A percentile compares a stretch with the other conserved stretches of the same genome.
Conservation (phyloP, 129 eudicot species). For the Flaveria brownii region DNA sequence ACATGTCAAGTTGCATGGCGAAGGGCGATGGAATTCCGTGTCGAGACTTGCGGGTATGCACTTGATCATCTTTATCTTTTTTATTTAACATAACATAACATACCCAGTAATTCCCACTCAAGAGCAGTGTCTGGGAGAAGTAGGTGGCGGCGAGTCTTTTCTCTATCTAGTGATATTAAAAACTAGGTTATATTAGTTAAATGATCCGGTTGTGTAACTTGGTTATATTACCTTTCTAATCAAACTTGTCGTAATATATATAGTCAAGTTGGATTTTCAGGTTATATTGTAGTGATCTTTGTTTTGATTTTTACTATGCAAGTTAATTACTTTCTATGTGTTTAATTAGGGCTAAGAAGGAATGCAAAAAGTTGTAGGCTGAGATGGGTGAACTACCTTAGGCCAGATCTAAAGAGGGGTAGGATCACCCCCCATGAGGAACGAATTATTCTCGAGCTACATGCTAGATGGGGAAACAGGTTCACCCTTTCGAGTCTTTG, state of each 20-base stretch:
- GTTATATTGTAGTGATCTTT: neutral
- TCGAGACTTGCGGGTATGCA: constrained; percentile 65
- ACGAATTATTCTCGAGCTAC: constrained; percentile 62
- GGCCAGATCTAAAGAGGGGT: constrained; percentile 91
- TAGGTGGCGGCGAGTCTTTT: no score
- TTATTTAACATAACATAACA: no score
- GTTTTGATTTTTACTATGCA: neutral
- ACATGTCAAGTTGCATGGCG: constrained; percentile 84
- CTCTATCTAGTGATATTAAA: no score
- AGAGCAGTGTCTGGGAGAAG: no score
- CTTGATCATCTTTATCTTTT: neutral
- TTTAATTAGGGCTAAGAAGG: constrained; percentile 62
- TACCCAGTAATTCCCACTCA: no score
- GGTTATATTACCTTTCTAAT: neutral
- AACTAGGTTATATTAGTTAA: neutral
- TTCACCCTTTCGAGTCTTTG: constrained; percentile 18
- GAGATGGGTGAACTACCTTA: constrained; percentile 92
- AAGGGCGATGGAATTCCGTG: constrained; percentile 96
- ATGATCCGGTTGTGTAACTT: neutral
- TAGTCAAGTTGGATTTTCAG: neutral
- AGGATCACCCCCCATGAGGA: constrained; percentile 87
- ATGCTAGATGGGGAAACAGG: constrained; percentile 95
- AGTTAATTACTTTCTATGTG: neutral
- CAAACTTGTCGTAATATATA: neutral
- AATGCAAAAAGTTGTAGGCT: constrained; percentile 91